A percentile compares a stretch with the other conserved stretches of the same genome.
phyloP scores from a whole-genome alignment of 2,329 filamentous ascomycete genomes.

The Penicillium occitanis region DNA sequence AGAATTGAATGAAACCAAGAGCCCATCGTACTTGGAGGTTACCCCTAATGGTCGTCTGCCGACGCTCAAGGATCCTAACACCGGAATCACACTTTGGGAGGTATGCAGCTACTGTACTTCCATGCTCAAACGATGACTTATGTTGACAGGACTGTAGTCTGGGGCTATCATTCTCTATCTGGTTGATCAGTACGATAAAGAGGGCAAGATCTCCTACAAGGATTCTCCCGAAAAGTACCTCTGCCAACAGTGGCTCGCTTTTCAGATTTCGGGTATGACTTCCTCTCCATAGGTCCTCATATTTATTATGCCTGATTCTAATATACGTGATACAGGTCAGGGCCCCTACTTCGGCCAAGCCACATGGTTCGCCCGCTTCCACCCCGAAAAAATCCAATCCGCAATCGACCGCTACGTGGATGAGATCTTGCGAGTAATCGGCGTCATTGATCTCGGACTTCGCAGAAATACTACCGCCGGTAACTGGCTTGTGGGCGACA shows the following conservation, averaged over 20 bases:
- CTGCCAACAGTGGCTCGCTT: slow-evolving; percentile 16
- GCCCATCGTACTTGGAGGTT: slow-evolving; percentile 8
- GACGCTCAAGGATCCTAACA: slow-evolving; percentile 18
- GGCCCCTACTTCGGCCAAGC: slow-evolving; percentile 17
- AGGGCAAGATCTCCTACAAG: slow-evolving; percentile 9
- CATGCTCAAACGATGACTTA: too few species aligned
- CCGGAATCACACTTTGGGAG: slow-evolving; percentile 16
- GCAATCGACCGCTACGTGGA: slow-evolving; percentile 14
- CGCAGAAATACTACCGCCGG: slow-evolving; percentile 25
- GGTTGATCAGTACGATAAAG: slow-evolving; percentile 14
- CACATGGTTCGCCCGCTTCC: slow-evolving; percentile 15
- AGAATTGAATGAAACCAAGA: slow-evolving; percentile 25
- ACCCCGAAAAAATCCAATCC: slow-evolving; percentile 14
- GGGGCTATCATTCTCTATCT: slow-evolving; percentile 17
- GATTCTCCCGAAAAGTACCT: neutral
- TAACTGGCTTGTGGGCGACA: slow-evolving; percentile 12
- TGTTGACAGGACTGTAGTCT: slow-evolving; percentile 23
- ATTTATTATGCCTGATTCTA: neutral
- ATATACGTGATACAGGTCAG: slow-evolving; percentile 4
- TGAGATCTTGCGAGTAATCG: slow-evolving; percentile 9
- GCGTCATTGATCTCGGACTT: slow-evolving; percentile 9
- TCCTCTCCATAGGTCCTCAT: neutral
- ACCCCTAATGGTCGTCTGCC: slow-evolving; percentile 20
- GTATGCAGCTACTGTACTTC: neutral
- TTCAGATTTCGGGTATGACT: slow-evolving; percentile 14